phyloP scores from a whole-genome alignment of 2,329 filamentous ascomycete species.

The Fusarium praegraminearum region DNA sequence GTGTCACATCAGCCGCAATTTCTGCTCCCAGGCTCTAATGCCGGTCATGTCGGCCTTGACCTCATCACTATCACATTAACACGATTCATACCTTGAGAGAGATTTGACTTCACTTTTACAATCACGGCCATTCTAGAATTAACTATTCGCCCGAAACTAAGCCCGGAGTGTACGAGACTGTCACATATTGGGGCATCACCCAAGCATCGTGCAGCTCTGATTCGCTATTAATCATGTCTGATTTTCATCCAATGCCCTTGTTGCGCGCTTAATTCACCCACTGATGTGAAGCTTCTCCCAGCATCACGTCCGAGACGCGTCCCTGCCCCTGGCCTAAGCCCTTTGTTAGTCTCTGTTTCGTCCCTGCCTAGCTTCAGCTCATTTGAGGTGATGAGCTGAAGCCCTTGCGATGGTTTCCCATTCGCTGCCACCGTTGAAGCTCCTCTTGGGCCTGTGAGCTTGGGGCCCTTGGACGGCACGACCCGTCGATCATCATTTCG shows the following conservation, averaged over 20 bases:
- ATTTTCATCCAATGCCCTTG: conserved; percentile 26
- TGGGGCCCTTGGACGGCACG: conserved; percentile 25
- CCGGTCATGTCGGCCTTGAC: conserved; percentile 5
- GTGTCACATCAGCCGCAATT: conserved; percentile 25
- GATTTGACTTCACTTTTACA: conserved; percentile 11
- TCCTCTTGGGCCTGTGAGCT: conserved; percentile 14
- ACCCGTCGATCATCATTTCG: conserved; percentile 37
- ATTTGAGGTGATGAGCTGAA: conserved; percentile 20
- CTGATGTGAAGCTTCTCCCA: conserved; percentile 8
- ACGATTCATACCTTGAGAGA: conserved; percentile 17
- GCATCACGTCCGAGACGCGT: conserved; percentile 38
- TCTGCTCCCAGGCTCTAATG: conserved; percentile 7
- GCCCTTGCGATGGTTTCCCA: conserved; percentile 31
- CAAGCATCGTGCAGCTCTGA: conserved; percentile 24
- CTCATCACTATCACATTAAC: conserved; percentile 23
- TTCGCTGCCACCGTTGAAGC: conserved; percentile 28
- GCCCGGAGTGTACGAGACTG: conserved; percentile 30
- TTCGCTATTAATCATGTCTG: conserved; percentile 34
- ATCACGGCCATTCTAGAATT: conserved; percentile 18
- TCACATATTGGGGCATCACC: conserved; percentile 32
- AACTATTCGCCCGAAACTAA: conserved; percentile 34
- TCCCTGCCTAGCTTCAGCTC: conserved; percentile 28
- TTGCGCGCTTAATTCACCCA: conserved; percentile 45
- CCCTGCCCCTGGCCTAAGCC: conserved; percentile 34
- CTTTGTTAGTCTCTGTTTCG: conserved; percentile 29